Evolutionary conservation across 805 yeast species (phyloP).

Genomic region (Kazachstania kunashirensis): DNA sequence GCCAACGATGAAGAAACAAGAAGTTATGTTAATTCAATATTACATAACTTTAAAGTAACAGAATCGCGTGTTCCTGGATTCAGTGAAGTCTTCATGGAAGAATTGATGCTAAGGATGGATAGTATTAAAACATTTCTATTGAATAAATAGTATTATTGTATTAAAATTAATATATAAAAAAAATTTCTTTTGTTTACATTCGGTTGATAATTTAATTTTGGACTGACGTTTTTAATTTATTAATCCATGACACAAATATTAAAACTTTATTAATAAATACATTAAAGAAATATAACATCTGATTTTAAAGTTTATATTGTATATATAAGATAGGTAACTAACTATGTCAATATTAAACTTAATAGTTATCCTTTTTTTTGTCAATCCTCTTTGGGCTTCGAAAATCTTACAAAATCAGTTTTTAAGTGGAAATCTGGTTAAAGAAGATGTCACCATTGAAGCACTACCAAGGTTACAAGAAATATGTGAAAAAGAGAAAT

Average conservation of each 20-base stretch:
- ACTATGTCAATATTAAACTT: too few relatives aligned
- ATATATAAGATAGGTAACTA: too few relatives aligned
- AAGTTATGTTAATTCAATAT: conserved; percentile 36
- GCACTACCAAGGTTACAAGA: background rate
- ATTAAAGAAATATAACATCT: too few relatives aligned
- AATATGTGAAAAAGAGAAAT: conserved; percentile 26
- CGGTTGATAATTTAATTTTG: too few relatives aligned
- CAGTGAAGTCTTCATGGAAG: conserved; percentile 57
- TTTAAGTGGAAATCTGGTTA: background rate
- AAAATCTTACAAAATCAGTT: background rate
- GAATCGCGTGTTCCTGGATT: conserved; percentile 55
- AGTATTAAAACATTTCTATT: conserved; percentile 17
- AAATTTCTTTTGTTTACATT: too few relatives aligned
- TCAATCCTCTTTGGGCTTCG: background rate
- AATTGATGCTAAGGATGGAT: conserved; percentile 37
- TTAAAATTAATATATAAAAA: too few relatives aligned
- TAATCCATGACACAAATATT: too few relatives aligned
- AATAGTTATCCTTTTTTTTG: too few relatives aligned
- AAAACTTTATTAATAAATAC: too few relatives aligned
- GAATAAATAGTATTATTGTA: conserved; percentile 2
- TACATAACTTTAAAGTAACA: conserved; percentile 32
- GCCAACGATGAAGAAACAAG: conserved; percentile 44
- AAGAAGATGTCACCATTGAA: background rate
- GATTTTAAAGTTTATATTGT: too few relatives aligned
- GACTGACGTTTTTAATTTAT: too few relatives aligned